Conservation (phyloP, 108 stramenopile species). For the Fragilariopsis cylindrus region DNA sequence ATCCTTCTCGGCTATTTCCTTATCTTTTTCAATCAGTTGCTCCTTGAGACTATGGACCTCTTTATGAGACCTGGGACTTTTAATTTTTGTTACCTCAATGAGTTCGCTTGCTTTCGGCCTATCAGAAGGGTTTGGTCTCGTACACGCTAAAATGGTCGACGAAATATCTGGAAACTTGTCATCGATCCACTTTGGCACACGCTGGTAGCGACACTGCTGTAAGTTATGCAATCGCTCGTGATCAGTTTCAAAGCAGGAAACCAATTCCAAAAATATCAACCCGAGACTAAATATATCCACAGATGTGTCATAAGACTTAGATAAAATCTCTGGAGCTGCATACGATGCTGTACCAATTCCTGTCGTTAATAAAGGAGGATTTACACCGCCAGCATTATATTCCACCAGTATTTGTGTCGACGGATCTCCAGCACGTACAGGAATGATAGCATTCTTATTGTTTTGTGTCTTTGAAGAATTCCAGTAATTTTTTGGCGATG, state of each 20-base stretch:
- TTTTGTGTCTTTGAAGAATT: not conserved
- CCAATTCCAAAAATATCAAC: constrained; percentile 91
- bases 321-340: constrained; percentile 85
- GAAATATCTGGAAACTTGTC: constrained; percentile 56
- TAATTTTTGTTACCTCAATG: not conserved
- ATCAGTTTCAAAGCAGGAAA: constrained; percentile 83
- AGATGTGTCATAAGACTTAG: constrained; percentile 75
- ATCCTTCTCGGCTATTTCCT: constrained; percentile 40
- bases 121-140: constrained; percentile 44
- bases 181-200: constrained; percentile 49
- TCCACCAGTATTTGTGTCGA: constrained; percentile 11
- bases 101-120: constrained; percentile 59
- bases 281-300: constrained; percentile 95
- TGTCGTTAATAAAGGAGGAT: constrained; percentile 46
- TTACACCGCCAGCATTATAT: constrained; percentile 10
- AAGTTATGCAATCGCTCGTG: constrained; percentile 86
- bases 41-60: constrained; percentile 13
- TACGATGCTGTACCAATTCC: constrained; percentile 97
- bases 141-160: constrained; percentile 61
- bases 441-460: constrained; percentile 1
- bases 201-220: constrained; percentile 59
- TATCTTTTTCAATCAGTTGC: constrained; percentile 21
- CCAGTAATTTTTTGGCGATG: constrained; percentile 8
- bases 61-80: not conserved
- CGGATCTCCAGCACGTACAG: not conserved